A percentile compares a stretch with the other conserved stretches of the same genome.
Evolutionary conservation across 1,284 basidiomycete genomes (phyloP).

Genomic region (Puccinia coronata): DNA sequence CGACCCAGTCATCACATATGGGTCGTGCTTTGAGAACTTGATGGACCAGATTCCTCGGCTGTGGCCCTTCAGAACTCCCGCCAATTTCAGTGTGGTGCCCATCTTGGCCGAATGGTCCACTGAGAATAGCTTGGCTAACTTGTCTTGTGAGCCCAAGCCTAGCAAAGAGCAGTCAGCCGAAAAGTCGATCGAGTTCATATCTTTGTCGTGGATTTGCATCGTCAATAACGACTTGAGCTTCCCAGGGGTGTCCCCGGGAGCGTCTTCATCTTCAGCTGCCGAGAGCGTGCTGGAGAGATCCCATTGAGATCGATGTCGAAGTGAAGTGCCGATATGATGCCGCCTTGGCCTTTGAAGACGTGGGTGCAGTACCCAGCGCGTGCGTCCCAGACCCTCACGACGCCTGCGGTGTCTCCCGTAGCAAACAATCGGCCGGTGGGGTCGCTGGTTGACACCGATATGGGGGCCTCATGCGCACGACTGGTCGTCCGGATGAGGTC

Average conservation of each 20-base stretch:
- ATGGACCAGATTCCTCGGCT: slow-evolving; percentile 96
- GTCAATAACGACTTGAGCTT: slow-evolving; percentile 79
- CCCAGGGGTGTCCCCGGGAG: slow-evolving; percentile 54
- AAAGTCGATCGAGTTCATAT: slow-evolving; percentile 94
- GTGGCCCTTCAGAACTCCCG: slow-evolving; percentile 91
- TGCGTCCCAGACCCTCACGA: slow-evolving; percentile 96
- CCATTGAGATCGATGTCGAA: slow-evolving; percentile 72
- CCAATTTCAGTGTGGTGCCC: no score
- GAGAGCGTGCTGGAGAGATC: slow-evolving; percentile 68
- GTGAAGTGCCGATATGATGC: slow-evolving; percentile 82
- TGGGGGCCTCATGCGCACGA: slow-evolving; percentile 85
- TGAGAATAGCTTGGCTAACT: no score
- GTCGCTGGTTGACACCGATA: slow-evolving; percentile 81
- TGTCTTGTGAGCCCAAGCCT: no score
- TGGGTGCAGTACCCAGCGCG: slow-evolving; percentile 86
- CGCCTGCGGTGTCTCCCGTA: slow-evolving; percentile 90
- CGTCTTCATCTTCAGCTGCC: slow-evolving; percentile 61
- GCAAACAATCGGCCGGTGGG: slow-evolving; percentile 88
- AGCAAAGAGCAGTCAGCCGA: slow-evolving; percentile 85
- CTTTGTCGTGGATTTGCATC: slow-evolving; percentile 92
- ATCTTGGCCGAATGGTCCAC: no score
- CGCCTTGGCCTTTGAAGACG: slow-evolving; percentile 92
- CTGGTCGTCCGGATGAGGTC: slow-evolving; percentile 57
- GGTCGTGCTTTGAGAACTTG: slow-evolving; percentile 78
- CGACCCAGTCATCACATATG: slow-evolving; percentile 85